A percentile compares a stretch with the other conserved stretches of the same genome.
These are phyloP conservation scores for Pichia thaimueangensis DNA, from an alignment of 805 yeast species.

Conservation along the genomic window DNA sequence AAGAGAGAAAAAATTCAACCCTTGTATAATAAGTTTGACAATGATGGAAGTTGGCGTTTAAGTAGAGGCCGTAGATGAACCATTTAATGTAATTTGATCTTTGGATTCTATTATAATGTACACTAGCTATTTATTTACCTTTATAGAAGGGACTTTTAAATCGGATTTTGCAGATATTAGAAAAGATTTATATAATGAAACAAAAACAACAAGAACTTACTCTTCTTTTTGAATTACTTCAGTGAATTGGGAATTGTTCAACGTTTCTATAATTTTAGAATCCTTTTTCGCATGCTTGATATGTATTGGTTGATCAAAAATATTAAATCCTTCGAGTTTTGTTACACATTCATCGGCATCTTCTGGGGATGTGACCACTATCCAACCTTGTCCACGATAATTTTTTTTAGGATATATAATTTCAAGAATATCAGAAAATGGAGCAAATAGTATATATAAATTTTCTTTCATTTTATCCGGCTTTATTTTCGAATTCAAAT, in stretches of 20 bases:
- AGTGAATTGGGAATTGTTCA: too few relatives aligned
- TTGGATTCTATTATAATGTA: too few relatives aligned
- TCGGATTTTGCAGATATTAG: not conserved
- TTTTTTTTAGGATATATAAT: slow-evolving; percentile 37
- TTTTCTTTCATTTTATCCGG: slow-evolving; percentile 40
- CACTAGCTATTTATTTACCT: too few relatives aligned
- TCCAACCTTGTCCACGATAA: slow-evolving; percentile 63
- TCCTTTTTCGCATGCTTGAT: slow-evolving; percentile 38
- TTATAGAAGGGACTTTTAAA: too few relatives aligned
- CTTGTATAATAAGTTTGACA: slow-evolving; percentile 52
- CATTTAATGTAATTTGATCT: not conserved
- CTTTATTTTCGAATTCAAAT: slow-evolving; percentile 52
- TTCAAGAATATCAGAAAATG: slow-evolving; percentile 59
- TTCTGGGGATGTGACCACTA: slow-evolving; percentile 41
- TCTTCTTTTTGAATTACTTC: not conserved
- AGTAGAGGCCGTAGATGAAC: slow-evolving; percentile 35
- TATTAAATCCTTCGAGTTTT: slow-evolving; percentile 37
- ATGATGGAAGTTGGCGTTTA: slow-evolving; percentile 71
- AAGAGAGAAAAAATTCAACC: slow-evolving; percentile 68
- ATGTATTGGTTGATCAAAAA: slow-evolving; percentile 48
- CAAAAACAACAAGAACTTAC: too few relatives aligned
- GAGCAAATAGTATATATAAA: slow-evolving; percentile 51
- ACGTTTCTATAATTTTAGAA: slow-evolving; percentile 21
- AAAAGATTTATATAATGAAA: not conserved
- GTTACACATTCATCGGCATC: slow-evolving; percentile 48